Conservation (phyloP, 179 eudicot genomes). For the Nepenthes alata region DNA sequence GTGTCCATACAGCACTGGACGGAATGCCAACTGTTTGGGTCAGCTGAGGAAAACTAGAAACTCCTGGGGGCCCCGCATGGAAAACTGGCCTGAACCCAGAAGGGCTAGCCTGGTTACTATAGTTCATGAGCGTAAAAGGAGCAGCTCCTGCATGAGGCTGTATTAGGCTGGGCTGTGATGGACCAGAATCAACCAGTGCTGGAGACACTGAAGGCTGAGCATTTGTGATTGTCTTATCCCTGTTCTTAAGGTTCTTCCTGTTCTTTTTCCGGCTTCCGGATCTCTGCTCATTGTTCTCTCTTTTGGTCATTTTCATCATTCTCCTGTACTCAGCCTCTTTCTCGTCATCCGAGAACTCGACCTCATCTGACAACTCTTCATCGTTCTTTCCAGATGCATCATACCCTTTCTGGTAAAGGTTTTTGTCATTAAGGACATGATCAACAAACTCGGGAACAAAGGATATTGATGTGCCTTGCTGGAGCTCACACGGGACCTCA, state of each 20-base stretch:
- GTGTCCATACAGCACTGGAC: conserved; percentile 23
- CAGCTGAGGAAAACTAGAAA: conserved; percentile 18
- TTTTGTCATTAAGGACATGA: conserved; percentile 53
- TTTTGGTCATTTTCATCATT: conserved; percentile 51
- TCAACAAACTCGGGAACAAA: conserved; percentile 69
- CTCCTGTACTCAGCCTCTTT: conserved; percentile 71
- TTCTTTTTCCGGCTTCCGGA: conserved; percentile 35
- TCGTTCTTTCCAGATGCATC: conserved; percentile 90
- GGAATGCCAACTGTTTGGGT: conserved; percentile 19
- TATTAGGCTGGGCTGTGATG: conserved; percentile 16
- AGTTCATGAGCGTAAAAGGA: conserved; percentile 7
- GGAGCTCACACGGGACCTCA: conserved; percentile 65
- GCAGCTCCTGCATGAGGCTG: conserved; percentile 5
- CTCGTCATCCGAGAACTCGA: conserved; percentile 87
- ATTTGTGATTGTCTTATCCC: conserved; percentile 25
- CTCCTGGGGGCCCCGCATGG: conserved; percentile 11
- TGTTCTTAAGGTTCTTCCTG: conserved; percentile 27
- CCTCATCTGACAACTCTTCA: conserved; percentile 59
- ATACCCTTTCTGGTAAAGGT: conserved; percentile 75
- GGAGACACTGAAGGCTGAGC: conserved; percentile 17
- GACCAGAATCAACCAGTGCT: conserved; percentile 7
- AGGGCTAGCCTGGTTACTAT: conserved; percentile 8
- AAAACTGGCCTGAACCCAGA: conserved; percentile 13
- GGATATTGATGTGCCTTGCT: conserved; percentile 52
- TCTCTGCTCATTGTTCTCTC: conserved; percentile 39